Conservation (phyloP, 495 filamentous ascomycete genomes). For the Entonaema liquescens region DNA sequence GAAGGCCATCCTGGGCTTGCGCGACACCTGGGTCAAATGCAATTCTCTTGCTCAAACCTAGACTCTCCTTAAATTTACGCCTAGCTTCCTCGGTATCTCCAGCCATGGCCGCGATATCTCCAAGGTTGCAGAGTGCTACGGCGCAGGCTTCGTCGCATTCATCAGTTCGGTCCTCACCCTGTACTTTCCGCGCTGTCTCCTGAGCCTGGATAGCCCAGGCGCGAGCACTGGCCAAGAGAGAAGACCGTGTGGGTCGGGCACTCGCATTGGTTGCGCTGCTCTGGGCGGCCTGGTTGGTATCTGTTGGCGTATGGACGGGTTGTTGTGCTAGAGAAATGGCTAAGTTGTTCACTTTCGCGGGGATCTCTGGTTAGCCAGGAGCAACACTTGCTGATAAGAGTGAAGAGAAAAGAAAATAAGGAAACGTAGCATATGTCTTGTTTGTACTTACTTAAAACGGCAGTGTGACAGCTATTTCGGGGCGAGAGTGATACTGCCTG, state of each 20-base stretch:
- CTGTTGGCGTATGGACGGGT: slow-evolving; percentile 55
- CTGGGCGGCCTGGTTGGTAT: slow-evolving; percentile 31
- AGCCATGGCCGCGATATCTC: slow-evolving; percentile 77
- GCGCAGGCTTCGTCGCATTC: slow-evolving; percentile 90
- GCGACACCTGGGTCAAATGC: slow-evolving; percentile 70
- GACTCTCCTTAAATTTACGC: slow-evolving; percentile 69
- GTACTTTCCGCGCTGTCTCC: slow-evolving; percentile 45
- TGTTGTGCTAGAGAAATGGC: slow-evolving; percentile 72
- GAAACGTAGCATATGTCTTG: background rate
- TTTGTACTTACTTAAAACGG: slow-evolving; percentile 69
- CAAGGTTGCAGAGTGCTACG: slow-evolving; percentile 85
- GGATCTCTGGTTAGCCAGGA: slow-evolving; percentile 2
- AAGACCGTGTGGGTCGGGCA: slow-evolving; percentile 56
- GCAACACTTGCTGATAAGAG: background rate
- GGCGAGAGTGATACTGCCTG: slow-evolving; percentile 78
- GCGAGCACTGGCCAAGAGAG: slow-evolving; percentile 51
- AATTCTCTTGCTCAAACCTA: slow-evolving; percentile 66
- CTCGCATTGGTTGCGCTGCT: slow-evolving; percentile 32
- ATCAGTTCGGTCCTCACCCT: slow-evolving; percentile 66
- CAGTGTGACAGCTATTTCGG: slow-evolving; percentile 64
- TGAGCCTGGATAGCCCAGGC: slow-evolving; percentile 44
- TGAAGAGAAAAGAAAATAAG: background rate
- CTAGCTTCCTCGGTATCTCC: slow-evolving; percentile 71
- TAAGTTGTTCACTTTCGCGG: slow-evolving; percentile 72
- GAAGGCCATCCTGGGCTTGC: slow-evolving; percentile 66